phyloP scores from a whole-genome alignment of 257 asterid species.

The Nicotiana otophora region DNA sequence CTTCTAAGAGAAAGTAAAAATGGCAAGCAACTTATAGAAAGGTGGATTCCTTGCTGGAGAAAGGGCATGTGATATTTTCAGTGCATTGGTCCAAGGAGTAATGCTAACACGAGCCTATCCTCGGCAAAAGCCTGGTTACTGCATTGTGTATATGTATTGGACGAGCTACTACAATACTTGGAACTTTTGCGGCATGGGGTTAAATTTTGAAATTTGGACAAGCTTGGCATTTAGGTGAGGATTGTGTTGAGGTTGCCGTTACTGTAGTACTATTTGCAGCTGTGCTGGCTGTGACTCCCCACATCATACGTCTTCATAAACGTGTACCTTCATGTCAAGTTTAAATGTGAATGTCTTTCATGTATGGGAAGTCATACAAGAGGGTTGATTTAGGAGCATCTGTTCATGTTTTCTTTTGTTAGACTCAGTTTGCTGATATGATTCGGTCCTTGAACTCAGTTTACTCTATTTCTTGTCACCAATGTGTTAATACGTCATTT shows the following conservation, averaged over 20 bases:
- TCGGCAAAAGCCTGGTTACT: background rate
- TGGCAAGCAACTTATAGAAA: background rate
- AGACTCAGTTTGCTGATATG: background rate
- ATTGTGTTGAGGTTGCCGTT: background rate
- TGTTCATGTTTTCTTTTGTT: background rate
- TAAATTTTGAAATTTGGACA: background rate
- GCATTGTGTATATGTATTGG: background rate
- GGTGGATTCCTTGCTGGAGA: conserved; percentile 4
- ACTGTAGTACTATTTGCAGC: background rate
- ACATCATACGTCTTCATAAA: background rate
- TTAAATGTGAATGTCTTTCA: background rate
- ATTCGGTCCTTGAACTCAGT: background rate
- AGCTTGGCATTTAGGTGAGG: background rate
- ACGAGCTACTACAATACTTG: background rate
- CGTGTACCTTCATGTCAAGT: background rate
- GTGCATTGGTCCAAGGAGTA: background rate
- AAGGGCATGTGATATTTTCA: background rate
- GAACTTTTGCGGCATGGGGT: background rate
- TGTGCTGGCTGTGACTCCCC: background rate
- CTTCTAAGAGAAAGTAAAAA: background rate
- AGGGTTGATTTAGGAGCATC: background rate
- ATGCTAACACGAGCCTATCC: background rate
- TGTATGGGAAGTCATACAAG: background rate
- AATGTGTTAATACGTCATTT: background rate
- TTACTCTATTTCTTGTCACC: background rate